Conservation (phyloP, 1,139 yeast genomes). For the Lodderomyces beijingensis region DNA sequence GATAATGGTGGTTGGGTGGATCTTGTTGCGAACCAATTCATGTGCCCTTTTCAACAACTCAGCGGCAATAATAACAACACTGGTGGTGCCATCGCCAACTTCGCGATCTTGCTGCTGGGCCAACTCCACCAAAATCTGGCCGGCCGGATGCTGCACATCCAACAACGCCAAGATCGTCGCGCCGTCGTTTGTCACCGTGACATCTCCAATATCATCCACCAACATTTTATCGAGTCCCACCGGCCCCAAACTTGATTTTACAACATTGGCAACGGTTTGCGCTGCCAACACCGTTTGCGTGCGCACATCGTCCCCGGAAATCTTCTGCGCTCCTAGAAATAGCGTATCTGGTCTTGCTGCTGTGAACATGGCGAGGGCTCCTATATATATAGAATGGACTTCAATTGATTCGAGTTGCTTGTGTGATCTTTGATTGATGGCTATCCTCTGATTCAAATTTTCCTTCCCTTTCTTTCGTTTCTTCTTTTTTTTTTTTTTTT, state of each 20-base stretch:
- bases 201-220: constrained; percentile 98
- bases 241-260: constrained; percentile 94
- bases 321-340: constrained; percentile 92
- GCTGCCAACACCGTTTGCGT: constrained; percentile 96
- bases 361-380: constrained; percentile 29
- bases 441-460: background rate
- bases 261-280: constrained; percentile 94
- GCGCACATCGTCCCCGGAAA: constrained; percentile 94
- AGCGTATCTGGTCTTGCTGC: constrained; percentile 87
- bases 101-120: constrained; percentile 99
- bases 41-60: constrained; percentile 91
- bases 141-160: constrained; percentile 99
- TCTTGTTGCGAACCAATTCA: constrained; percentile 86
- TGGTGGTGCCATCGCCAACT: constrained; percentile 97
- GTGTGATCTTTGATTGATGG: background rate
- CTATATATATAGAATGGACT: background rate
- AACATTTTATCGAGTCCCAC: constrained; percentile 98
- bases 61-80: constrained; percentile 94
- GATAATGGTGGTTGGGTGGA: constrained; percentile 96
- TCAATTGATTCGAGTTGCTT: background rate
- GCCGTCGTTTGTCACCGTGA: constrained; percentile 97
- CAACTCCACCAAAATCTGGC: constrained; percentile 90
- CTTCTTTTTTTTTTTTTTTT: background rate
- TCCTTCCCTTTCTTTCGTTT: background rate
- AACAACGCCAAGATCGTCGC: constrained; percentile 88